Conservation (phyloP, 2,329 filamentous ascomycete species). For the Helminthosporium solani region DNA sequence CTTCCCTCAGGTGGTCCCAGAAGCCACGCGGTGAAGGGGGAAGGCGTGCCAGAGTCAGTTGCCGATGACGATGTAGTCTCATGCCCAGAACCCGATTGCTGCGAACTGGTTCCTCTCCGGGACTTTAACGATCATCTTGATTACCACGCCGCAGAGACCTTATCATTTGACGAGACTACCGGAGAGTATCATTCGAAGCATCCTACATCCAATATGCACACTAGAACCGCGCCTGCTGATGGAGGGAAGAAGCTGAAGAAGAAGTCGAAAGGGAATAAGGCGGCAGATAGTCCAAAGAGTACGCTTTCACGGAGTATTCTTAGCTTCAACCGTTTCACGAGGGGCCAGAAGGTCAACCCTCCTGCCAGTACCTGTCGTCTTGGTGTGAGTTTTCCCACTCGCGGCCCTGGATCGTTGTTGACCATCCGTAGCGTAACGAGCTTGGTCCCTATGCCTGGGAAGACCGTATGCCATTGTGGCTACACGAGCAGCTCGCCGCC, state of each 20-base stretch:
- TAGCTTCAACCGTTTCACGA: constrained; percentile 37
- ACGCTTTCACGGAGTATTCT: constrained; percentile 38
- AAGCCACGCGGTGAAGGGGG: constrained; percentile 14
- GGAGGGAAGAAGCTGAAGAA: constrained; percentile 26
- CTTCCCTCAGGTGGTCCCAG: constrained; percentile 26
- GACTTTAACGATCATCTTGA: constrained; percentile 51
- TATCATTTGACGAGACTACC: constrained; percentile 40
- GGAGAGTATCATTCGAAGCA: constrained; percentile 37
- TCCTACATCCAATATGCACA: constrained; percentile 10
- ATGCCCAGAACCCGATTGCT: constrained; percentile 47
- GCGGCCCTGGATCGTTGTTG: constrained; percentile 7
- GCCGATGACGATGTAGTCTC: constrained; percentile 34
- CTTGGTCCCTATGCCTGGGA: constrained; percentile 52
- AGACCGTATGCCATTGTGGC: constrained; percentile 47
- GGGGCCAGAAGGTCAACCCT: constrained; percentile 30
- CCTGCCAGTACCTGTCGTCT: constrained; percentile 35
- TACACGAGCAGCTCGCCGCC: constrained; percentile 44
- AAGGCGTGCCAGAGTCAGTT: constrained; percentile 30
- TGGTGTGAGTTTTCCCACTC: constrained; percentile 30
- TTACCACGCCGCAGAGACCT: constrained; percentile 45
- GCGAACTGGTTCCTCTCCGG: constrained; percentile 43
- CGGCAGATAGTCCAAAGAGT: constrained; percentile 36
- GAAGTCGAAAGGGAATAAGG: constrained; percentile 25
- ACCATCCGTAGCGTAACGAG: constrained; percentile 42
- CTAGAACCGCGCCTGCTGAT: background rate